Evolutionary conservation across 768 basidiomycete genomes (phyloP).

Genomic region (Rhizopogon salebrosus): DNA sequence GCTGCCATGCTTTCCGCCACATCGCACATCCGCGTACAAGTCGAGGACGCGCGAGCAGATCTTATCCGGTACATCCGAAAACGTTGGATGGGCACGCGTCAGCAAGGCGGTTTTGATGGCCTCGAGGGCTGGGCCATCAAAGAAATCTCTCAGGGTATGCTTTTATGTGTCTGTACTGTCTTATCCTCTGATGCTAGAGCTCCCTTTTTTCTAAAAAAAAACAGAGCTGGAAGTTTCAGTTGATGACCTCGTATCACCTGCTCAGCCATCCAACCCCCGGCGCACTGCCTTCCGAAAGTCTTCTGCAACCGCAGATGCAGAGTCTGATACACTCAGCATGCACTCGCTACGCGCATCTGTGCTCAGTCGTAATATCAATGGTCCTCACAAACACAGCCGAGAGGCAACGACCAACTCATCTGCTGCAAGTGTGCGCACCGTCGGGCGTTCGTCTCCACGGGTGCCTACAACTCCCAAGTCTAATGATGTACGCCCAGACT

Average conservation of each 20-base stretch:
- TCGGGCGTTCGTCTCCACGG: conserved; percentile 22
- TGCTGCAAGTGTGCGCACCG: conserved; percentile 20
- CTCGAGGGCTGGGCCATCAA: conserved; percentile 87
- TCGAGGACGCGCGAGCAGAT: conserved; percentile 59
- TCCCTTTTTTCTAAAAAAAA: neutral
- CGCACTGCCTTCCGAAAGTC: conserved; percentile 7
- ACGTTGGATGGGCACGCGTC: conserved; percentile 70
- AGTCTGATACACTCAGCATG: conserved; percentile 37
- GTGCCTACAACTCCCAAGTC: conserved; percentile 19
- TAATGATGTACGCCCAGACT: conserved; percentile 55
- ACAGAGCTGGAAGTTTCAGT: conserved; percentile 76
- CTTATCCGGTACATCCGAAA: conserved; percentile 61
- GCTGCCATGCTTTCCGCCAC: conserved; percentile 63
- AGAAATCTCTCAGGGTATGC: conserved; percentile 54
- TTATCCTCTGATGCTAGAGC: neutral
- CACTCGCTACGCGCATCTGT: conserved; percentile 44
- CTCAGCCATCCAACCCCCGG: conserved; percentile 20
- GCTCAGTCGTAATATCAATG: conserved; percentile 27
- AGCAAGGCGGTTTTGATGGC: conserved; percentile 72
- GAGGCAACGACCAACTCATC: conserved; percentile 19
- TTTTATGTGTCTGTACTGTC: neutral
- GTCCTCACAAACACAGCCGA: conserved; percentile 18
- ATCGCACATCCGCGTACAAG: conserved; percentile 62
- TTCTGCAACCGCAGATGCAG: conserved; percentile 16
- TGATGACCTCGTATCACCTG: conserved; percentile 62